Conservation (phyloP, 2,329 filamentous ascomycete species). For the Thelonectria discophora region DNA sequence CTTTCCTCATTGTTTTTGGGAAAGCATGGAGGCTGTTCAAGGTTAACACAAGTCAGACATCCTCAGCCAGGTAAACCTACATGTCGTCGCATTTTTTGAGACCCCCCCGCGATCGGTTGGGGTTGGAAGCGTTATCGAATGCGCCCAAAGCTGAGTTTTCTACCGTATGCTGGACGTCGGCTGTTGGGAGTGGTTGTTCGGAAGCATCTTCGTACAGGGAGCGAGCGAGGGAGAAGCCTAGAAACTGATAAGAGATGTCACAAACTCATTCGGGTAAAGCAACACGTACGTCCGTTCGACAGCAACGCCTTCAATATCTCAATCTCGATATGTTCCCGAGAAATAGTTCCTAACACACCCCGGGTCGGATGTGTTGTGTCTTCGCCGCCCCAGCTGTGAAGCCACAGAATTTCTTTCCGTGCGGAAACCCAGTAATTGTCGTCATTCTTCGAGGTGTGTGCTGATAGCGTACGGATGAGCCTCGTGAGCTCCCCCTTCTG, state of each 20-base stretch:
- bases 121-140: conserved; percentile 85
- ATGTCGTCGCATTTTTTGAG: conserved; percentile 81
- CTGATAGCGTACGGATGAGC: conserved; percentile 63
- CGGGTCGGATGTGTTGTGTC: conserved; percentile 51
- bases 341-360: conserved; percentile 70
- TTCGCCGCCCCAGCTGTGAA: conserved; percentile 74
- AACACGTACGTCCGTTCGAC: conserved; percentile 65
- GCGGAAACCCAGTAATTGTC: conserved; percentile 70
- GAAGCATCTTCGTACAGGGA: conserved; percentile 67
- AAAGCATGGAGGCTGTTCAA: conserved; percentile 69
- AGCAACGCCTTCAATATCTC: conserved; percentile 76
- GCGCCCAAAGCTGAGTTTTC: conserved; percentile 71
- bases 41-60: conserved; percentile 31
- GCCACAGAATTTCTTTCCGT: conserved; percentile 74
- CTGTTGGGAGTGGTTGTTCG: conserved; percentile 58
- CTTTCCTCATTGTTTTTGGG: conserved; percentile 62
- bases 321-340: conserved; percentile 69
- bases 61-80: conserved; percentile 53
- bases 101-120: conserved; percentile 77
- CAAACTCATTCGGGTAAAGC: not conserved
- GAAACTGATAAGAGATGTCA: not conserved
- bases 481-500: conserved; percentile 68
- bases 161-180: conserved; percentile 67
- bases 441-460: conserved; percentile 64
- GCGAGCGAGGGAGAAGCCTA: conserved; percentile 70